These are phyloP conservation scores for Cruciata laevipes DNA, from an alignment of 257 asterid species.

Conservation along the genomic window DNA sequence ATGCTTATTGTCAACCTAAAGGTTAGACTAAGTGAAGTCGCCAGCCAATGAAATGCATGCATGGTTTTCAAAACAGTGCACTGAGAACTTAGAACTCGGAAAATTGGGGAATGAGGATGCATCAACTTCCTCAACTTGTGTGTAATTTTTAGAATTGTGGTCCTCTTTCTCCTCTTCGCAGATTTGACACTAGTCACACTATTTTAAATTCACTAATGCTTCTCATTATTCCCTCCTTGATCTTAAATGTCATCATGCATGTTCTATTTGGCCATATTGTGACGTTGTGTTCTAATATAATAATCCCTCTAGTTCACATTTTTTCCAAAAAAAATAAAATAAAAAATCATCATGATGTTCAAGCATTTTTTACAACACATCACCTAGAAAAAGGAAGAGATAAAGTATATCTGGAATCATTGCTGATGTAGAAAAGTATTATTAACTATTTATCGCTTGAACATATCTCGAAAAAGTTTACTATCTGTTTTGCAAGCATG, in stretches of 20 bases:
- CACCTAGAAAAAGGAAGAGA: no score
- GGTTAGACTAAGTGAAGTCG: neutral
- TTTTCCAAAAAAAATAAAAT: no score
- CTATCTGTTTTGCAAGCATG: no score
- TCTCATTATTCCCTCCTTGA: neutral
- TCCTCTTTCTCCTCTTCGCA: neutral
- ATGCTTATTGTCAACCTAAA: neutral
- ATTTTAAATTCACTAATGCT: neutral
- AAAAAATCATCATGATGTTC: no score
- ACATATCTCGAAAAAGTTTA: no score
- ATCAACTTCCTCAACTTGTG: neutral
- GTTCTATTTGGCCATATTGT: neutral
- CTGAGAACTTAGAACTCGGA: neutral
- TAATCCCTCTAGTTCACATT: no score
- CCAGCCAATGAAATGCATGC: neutral
- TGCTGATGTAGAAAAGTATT: no score
- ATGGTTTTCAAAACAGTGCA: neutral
- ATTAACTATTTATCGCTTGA: no score
- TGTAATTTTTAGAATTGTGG: neutral
- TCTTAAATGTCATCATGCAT: neutral
- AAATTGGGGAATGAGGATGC: neutral
- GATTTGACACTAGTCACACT: neutral
- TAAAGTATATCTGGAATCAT: no score
- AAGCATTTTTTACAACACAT: no score
- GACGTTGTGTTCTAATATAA: neutral